phyloP scores from a whole-genome alignment of 176 grass and related monocot genomes.

The Elymus sibiricus region DNA sequence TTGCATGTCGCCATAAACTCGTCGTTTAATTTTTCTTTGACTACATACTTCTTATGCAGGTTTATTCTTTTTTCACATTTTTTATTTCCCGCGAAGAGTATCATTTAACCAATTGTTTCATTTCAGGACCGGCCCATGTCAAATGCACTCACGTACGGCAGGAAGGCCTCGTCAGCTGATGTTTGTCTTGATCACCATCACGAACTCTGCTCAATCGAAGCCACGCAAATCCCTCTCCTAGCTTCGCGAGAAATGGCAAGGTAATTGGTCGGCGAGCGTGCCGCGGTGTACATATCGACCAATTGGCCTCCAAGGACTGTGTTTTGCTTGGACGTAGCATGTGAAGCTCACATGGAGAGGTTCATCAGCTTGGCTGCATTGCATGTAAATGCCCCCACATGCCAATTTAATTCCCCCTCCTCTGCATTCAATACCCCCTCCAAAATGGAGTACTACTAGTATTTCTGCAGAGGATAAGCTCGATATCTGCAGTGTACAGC shows the following conservation, averaged over 20 bases:
- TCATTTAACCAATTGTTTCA: not conserved
- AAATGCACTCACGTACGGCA: not conserved
- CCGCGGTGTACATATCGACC: not conserved
- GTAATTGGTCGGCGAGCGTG: not conserved
- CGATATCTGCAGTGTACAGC: not conserved
- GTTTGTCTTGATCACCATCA: not conserved
- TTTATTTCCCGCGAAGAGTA: not conserved
- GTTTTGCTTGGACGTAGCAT: not conserved
- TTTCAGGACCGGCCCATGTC: not conserved
- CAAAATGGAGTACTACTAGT: not conserved
- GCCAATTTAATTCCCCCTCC: not conserved
- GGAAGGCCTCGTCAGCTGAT: no score
- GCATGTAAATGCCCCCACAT: slow-evolving; percentile 20
- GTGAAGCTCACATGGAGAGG: slow-evolving; percentile 35
- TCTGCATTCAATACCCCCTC: not conserved
- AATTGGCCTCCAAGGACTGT: not conserved
- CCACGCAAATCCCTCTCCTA: not conserved
- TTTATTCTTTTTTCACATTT: not conserved
- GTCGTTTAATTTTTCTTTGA: no score
- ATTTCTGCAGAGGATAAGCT: not conserved
- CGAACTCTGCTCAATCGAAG: not conserved
- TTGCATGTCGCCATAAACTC: no score
- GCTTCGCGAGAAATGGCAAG: not conserved
- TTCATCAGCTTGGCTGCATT: not conserved
- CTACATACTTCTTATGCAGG: not conserved